Evolutionary conservation across 2,329 filamentous ascomycete species (phyloP).

Genomic region (Ophiocordyceps polyrhachis-furcata): DNA sequence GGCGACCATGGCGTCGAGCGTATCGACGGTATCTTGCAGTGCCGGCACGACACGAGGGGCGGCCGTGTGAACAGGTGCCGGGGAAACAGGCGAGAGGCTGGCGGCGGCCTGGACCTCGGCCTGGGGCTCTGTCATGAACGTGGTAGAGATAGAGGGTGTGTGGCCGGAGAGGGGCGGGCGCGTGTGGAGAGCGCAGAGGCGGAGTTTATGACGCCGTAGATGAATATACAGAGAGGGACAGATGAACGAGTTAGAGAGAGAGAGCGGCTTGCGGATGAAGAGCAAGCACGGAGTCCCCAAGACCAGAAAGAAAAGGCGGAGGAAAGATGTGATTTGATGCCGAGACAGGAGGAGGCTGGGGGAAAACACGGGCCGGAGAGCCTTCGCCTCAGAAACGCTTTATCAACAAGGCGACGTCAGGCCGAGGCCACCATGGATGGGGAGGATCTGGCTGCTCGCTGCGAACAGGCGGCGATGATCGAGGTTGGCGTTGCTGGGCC

Average conservation of each 20-base stretch:
- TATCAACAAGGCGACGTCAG: not conserved
- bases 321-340: not conserved
- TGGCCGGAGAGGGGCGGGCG: slow-evolving; percentile 2
- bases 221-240: not conserved
- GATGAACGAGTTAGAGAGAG: too few relatives aligned
- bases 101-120: slow-evolving; percentile 32
- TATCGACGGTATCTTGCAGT: slow-evolving; percentile 33
- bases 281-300: too few relatives aligned
- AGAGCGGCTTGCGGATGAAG: too few relatives aligned
- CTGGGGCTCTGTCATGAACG: slow-evolving; percentile 26
- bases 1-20: slow-evolving; percentile 26
- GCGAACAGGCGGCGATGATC: not conserved
- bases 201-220: not conserved
- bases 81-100: slow-evolving; percentile 32
- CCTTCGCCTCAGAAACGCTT: not conserved
- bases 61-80: slow-evolving; percentile 26
- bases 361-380: not conserved
- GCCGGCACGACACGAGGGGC: slow-evolving; percentile 27
- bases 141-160: slow-evolving; percentile 1
- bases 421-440: not conserved
- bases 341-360: not conserved
- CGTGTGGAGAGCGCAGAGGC: slow-evolving; percentile 3
- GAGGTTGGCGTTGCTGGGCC: not conserved
- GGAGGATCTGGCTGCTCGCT: not conserved
- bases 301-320: too few relatives aligned